Evolutionary conservation across 306 rosid species (phyloP).

Genomic region (Vigna angularis): DNA sequence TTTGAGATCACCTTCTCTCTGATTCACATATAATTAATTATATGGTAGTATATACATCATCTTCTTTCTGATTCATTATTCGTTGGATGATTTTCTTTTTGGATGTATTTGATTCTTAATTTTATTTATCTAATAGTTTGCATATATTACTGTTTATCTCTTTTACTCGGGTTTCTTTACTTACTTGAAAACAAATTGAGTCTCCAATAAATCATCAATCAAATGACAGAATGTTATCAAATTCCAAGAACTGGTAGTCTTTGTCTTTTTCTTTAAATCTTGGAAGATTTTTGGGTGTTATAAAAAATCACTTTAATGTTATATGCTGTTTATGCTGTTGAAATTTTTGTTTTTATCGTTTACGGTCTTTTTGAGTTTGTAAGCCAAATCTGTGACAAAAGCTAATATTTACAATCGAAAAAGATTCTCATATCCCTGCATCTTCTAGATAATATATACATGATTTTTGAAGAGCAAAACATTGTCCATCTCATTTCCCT

Average conservation of each 20-base stretch:
- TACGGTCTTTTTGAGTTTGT: too few species aligned
- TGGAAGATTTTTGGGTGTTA: not conserved
- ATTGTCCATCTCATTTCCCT: slow-evolving; percentile 11
- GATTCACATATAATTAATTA: not conserved
- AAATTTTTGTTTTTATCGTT: not conserved
- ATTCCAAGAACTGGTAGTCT: not conserved
- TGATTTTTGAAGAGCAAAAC: not conserved
- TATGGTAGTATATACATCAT: not conserved
- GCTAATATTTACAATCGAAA: not conserved
- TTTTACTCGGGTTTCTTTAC: not conserved
- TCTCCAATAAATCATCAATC: not conserved
- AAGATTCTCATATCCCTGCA: not conserved
- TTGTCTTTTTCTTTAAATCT: not conserved
- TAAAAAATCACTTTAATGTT: too few species aligned
- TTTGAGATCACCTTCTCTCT: not conserved
- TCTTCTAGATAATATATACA: slow-evolving; percentile 5
- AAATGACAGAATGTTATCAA: not conserved
- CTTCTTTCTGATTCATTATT: not conserved
- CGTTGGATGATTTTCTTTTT: not conserved
- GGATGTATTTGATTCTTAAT: not conserved
- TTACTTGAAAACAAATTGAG: not conserved
- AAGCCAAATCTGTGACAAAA: not conserved
- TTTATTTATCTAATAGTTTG: not conserved
- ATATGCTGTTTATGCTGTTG: too few species aligned
- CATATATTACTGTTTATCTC: not conserved